These are phyloP conservation scores for Coleophoma eucalyptorum DNA, from an alignment of 2,329 filamentous ascomycete species.

Conservation along the genomic window DNA sequence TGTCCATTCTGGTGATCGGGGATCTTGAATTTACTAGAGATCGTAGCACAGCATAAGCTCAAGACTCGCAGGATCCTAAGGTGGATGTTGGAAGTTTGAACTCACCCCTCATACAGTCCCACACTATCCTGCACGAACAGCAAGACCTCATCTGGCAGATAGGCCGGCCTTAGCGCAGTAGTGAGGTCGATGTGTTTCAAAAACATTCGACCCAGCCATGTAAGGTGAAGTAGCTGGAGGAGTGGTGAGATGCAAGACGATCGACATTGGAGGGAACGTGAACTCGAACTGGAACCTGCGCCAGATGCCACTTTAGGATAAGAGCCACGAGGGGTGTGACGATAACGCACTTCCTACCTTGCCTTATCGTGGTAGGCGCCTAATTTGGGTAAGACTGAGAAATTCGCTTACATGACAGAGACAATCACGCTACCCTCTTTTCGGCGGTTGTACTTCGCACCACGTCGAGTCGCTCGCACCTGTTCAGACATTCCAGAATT, in stretches of 20 bases:
- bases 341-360: no score
- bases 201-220: slow-evolving; percentile 79
- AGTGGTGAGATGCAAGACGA: neutral
- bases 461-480: no score
- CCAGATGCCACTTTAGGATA: neutral
- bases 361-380: no score
- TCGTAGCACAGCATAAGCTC: neutral
- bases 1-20: slow-evolving; percentile 92
- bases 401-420: no score
- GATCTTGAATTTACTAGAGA: slow-evolving; percentile 83
- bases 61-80: neutral
- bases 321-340: neutral
- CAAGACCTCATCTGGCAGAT: slow-evolving; percentile 89
- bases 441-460: no score
- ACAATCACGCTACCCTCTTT: no score
- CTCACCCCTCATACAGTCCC: slow-evolving; percentile 94
- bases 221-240: slow-evolving; percentile 4
- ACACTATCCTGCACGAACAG: slow-evolving; percentile 98
- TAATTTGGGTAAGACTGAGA: no score
- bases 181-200: slow-evolving; percentile 94
- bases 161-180: slow-evolving; percentile 87
- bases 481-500: no score
- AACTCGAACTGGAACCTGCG: neutral
- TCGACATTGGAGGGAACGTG: neutral
- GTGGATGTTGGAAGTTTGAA: slow-evolving; percentile 11